These are phyloP conservation scores for Apiotrichum mycotoxinovorans DNA, from an alignment of 1,284 basidiomycete species.

Conservation along the genomic window DNA sequence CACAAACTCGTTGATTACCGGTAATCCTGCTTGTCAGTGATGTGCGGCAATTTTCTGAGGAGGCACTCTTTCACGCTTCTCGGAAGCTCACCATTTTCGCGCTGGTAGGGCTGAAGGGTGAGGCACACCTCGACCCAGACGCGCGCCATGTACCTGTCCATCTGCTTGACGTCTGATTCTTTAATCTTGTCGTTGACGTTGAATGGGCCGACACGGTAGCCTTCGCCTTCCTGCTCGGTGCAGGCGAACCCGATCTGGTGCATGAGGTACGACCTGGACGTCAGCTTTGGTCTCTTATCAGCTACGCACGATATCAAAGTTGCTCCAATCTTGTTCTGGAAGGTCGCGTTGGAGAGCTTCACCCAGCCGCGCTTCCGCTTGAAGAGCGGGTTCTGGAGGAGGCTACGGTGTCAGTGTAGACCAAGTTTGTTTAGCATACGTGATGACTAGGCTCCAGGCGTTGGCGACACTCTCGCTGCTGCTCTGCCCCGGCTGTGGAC, in stretches of 20 bases:
- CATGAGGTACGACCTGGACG: constrained; percentile 30
- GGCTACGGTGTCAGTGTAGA: constrained; percentile 14
- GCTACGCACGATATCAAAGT: constrained; percentile 26
- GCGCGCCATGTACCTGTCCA: constrained; percentile 42
- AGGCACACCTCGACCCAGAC: constrained; percentile 41
- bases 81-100: constrained; percentile 19
- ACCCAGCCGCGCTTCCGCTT: constrained; percentile 41
- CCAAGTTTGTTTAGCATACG: constrained; percentile 21
- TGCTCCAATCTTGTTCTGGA: constrained; percentile 31
- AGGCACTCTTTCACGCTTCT: too few relatives aligned
- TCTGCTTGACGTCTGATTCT: constrained; percentile 27
- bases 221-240: constrained; percentile 26
- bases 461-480: constrained; percentile 27
- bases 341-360: constrained; percentile 33
- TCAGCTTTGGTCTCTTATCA: neutral
- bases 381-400: constrained; percentile 42
- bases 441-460: constrained; percentile 34
- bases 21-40: neutral
- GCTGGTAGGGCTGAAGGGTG: constrained; percentile 21
- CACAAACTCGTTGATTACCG: constrained; percentile 7
- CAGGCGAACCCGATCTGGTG: constrained; percentile 42
- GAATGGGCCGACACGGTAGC: constrained; percentile 38
- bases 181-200: constrained; percentile 19
- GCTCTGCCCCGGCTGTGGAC: constrained; percentile 27
- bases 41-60: neutral